Percentiles rank a stretch among this genome's conserved stretches.
Evolutionary conservation across 345 rosid species (phyloP).

Genomic region (Arabis alpina): DNA sequence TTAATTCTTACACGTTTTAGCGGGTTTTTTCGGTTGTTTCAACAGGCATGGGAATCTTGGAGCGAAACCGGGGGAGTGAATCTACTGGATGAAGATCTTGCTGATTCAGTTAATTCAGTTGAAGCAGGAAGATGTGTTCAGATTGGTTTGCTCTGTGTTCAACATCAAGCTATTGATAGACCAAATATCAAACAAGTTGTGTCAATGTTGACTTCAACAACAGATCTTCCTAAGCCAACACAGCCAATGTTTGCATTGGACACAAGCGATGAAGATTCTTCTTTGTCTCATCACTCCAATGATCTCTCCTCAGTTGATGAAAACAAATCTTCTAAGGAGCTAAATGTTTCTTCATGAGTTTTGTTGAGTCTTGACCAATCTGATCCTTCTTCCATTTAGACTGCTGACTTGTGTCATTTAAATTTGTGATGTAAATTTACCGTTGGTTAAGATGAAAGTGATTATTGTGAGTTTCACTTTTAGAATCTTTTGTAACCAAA

Average conservation of each 20-base stretch:
- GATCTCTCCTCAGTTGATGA: slow-evolving; percentile 30
- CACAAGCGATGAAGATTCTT: slow-evolving; percentile 43
- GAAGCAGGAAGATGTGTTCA: slow-evolving; percentile 44
- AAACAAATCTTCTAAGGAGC: slow-evolving; percentile 20
- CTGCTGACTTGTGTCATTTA: neutral
- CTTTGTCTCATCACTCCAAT: slow-evolving; percentile 32
- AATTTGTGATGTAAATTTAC: slow-evolving; percentile 5
- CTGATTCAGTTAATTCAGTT: slow-evolving; percentile 11
- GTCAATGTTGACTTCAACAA: slow-evolving; percentile 38
- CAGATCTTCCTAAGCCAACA: slow-evolving; percentile 38
- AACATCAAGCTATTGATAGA: slow-evolving; percentile 43
- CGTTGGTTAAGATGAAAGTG: neutral
- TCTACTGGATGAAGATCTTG: slow-evolving; percentile 37
- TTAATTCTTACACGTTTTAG: slow-evolving; percentile 4
- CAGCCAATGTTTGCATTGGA: slow-evolving; percentile 38
- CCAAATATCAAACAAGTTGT: slow-evolving; percentile 42
- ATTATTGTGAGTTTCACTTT: slow-evolving; percentile 1
- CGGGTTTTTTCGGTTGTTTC: neutral
- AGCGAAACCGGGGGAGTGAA: slow-evolving; percentile 29
- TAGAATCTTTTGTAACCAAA: neutral
- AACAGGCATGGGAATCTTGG: slow-evolving; percentile 46
- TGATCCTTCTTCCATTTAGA: slow-evolving; percentile 17
- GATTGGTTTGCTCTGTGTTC: slow-evolving; percentile 41
- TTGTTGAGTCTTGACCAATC: neutral
- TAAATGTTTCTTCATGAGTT: slow-evolving; percentile 23